Evolutionary conservation across 768 basidiomycete genomes (phyloP).

Genomic region (Kwoniella europaea): DNA sequence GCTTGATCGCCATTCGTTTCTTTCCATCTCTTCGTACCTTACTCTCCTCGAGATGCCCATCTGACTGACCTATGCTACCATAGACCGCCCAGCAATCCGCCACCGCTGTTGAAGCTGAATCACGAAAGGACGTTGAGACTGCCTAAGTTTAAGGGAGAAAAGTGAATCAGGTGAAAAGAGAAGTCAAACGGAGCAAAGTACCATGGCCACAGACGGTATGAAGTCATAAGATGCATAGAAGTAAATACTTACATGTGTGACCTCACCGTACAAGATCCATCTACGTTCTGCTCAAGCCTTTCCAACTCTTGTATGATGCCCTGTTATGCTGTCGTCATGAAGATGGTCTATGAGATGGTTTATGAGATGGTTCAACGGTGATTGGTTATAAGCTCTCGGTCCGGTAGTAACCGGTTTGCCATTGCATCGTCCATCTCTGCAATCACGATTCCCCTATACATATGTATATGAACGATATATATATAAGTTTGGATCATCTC

Average conservation of each 20-base stretch:
- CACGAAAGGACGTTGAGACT: conserved; percentile 38
- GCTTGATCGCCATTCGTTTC: not conserved
- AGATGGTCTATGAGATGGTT: not conserved
- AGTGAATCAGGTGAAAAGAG: not conserved
- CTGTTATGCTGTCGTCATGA: too few relatives aligned
- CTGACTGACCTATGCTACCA: not conserved
- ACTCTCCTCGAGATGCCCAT: not conserved
- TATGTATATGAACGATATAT: not conserved
- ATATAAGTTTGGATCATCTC: too few relatives aligned
- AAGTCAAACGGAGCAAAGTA: not conserved
- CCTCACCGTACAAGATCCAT: too few relatives aligned
- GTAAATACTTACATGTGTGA: not conserved
- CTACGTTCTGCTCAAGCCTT: too few relatives aligned
- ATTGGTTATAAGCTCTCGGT: not conserved
- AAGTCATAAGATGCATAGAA: not conserved
- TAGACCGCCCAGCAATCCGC: conserved; percentile 33
- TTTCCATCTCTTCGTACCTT: not conserved
- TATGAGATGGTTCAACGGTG: not conserved
- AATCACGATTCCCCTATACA: not conserved
- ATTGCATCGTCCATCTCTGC: not conserved
- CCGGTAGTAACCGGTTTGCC: not conserved
- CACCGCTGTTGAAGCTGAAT: conserved; percentile 24
- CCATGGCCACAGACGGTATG: not conserved
- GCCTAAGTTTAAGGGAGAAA: not conserved
- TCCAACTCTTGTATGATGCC: too few relatives aligned